phyloP scores from a whole-genome alignment of 2,329 filamentous ascomycete species.

The Boeremia exigua region DNA sequence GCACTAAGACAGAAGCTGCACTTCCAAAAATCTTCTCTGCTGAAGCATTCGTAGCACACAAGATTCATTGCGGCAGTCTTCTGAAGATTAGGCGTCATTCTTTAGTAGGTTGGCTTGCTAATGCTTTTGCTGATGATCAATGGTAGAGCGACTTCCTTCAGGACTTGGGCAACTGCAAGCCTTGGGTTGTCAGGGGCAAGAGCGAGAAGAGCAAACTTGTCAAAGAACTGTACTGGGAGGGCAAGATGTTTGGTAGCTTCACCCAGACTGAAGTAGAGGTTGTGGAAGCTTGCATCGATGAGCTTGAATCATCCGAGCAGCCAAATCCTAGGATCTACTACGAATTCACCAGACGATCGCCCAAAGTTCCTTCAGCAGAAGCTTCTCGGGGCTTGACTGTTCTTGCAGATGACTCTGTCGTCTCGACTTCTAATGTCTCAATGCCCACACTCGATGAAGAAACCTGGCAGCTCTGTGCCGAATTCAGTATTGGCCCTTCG shows the following conservation, averaged over 20 bases:
- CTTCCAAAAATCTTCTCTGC: slow-evolving; percentile 44
- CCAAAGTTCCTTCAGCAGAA: neutral
- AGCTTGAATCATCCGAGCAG: slow-evolving; percentile 26
- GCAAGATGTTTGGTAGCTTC: slow-evolving; percentile 59
- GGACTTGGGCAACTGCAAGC: slow-evolving; percentile 43
- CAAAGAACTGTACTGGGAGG: slow-evolving; percentile 54
- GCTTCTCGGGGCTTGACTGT: neutral
- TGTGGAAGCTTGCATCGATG: slow-evolving; percentile 51
- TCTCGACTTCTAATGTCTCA: neutral
- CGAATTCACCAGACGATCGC: slow-evolving; percentile 23
- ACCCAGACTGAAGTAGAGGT: slow-evolving; percentile 51
- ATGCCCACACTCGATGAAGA: too few species aligned
- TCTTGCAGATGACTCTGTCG: slow-evolving; percentile 1
- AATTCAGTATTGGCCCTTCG: neutral
- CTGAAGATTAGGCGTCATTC: slow-evolving; percentile 48
- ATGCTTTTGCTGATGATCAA: slow-evolving; percentile 31
- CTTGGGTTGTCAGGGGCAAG: slow-evolving; percentile 53
- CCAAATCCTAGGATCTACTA: slow-evolving; percentile 26
- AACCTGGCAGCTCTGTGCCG: neutral
- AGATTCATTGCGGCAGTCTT: slow-evolving; percentile 51
- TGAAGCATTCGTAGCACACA: slow-evolving; percentile 49
- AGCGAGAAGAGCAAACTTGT: slow-evolving; percentile 52
- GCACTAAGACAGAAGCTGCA: slow-evolving; percentile 18
- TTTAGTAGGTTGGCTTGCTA: slow-evolving; percentile 52
- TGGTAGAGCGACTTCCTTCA: slow-evolving; percentile 49